Evolutionary conservation across 2,329 filamentous ascomycete species (phyloP).

Genomic region (Trichoderma breve): DNA sequence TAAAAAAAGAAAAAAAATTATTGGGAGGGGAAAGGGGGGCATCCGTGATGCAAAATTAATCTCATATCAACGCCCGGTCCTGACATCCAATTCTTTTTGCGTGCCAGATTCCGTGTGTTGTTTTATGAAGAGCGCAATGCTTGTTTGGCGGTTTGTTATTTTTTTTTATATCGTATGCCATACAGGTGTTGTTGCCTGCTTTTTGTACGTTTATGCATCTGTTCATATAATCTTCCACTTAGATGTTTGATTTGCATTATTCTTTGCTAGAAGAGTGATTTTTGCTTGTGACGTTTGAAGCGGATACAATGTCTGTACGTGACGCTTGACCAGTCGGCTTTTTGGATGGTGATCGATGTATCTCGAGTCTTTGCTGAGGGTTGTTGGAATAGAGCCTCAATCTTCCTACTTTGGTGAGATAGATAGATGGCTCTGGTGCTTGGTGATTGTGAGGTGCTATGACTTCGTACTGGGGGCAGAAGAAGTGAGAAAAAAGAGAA

Average conservation of each 20-base stretch:
- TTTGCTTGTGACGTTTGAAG: too few species aligned
- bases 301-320: too few species aligned
- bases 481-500: too few species aligned
- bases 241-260: constrained; percentile 6
- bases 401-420: too few species aligned
- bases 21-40: not conserved
- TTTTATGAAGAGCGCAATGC: not conserved
- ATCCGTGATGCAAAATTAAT: constrained; percentile 1
- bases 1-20: not conserved
- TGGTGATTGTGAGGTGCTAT: too few species aligned
- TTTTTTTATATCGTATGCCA: not conserved
- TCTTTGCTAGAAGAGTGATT: too few species aligned
- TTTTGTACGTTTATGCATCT: constrained; percentile 13
- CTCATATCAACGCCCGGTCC: not conserved
- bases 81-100: not conserved
- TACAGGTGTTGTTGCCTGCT: not conserved
- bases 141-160: not conserved
- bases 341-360: too few species aligned
- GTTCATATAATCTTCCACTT: constrained; percentile 15
- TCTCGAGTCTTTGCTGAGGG: too few species aligned
- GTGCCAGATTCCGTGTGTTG: not conserved
- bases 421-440: too few species aligned
- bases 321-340: too few species aligned
- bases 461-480: too few species aligned
- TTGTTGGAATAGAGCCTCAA: too few species aligned